Percentiles rank a stretch among this genome's conserved stretches.
Evolutionary conservation across 345 rosid species (phyloP).

Genomic region (Toxicodendron radicans): DNA sequence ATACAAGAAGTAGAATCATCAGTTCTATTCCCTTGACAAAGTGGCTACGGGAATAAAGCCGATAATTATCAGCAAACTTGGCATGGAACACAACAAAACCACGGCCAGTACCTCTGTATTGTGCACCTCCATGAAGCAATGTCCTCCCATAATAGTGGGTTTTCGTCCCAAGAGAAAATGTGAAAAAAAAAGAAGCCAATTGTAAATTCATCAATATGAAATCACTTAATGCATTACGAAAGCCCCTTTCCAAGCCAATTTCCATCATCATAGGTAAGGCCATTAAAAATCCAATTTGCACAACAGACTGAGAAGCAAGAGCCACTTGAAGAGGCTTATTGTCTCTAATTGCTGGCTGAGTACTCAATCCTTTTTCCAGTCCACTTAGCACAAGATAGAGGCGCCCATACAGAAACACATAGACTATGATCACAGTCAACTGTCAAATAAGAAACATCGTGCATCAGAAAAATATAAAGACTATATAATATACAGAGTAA

Average conservation of each 20-base stretch:
- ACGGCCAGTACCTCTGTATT: slow-evolving; percentile 86
- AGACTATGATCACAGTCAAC: slow-evolving; percentile 61
- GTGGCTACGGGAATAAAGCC: slow-evolving; percentile 69
- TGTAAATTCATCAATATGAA: slow-evolving; percentile 72
- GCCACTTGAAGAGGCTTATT: slow-evolving; percentile 59
- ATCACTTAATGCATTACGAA: slow-evolving; percentile 57
- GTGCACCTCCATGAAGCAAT: slow-evolving; percentile 81
- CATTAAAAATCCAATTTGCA: slow-evolving; percentile 66
- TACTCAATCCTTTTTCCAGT: slow-evolving; percentile 50
- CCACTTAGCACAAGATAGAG: slow-evolving; percentile 62
- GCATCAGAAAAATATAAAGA: slow-evolving; percentile 9
- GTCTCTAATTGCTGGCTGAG: slow-evolving; percentile 36
- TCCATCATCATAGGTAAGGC: slow-evolving; percentile 79
- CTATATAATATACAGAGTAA: not conserved
- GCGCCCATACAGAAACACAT: slow-evolving; percentile 62
- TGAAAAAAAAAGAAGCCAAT: slow-evolving; percentile 64
- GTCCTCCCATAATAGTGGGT: slow-evolving; percentile 71
- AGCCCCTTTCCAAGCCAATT: slow-evolving; percentile 71
- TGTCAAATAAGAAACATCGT: slow-evolving; percentile 27
- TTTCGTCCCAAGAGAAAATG: slow-evolving; percentile 69
- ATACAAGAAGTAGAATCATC: slow-evolving; percentile 57
- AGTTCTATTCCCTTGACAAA: slow-evolving; percentile 68
- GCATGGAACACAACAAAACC: slow-evolving; percentile 91
- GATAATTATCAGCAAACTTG: slow-evolving; percentile 75
- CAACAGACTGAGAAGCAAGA: slow-evolving; percentile 68